phyloP scores from a whole-genome alignment of 106 monocot genomes.

The Allium sativum region DNA sequence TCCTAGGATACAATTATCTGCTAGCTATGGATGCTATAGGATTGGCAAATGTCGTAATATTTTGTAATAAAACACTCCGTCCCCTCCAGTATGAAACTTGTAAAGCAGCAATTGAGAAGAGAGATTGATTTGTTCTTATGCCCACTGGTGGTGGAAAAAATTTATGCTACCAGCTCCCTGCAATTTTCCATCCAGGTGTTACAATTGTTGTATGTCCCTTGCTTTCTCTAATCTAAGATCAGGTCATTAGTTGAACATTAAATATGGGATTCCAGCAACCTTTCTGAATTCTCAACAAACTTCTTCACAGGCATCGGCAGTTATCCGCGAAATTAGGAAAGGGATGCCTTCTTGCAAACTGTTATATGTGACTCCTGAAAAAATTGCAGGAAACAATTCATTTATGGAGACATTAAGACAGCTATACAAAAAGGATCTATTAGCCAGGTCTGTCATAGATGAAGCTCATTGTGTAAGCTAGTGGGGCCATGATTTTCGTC shows the following conservation, averaged over 20 bases:
- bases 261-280: constrained; percentile 79
- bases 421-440: constrained; percentile 68
- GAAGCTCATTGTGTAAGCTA: constrained; percentile 98
- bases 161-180: constrained; percentile 96
- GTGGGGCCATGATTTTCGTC: constrained; percentile 98
- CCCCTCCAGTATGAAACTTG: constrained; percentile 74
- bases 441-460: constrained; percentile 92
- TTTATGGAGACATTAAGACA: constrained; percentile 50
- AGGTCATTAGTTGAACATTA: constrained; percentile 63
- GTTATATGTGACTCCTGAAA: constrained; percentile 92
- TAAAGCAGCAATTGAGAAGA: constrained; percentile 59
- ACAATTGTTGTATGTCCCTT: constrained; percentile 82
- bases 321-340: constrained; percentile 72
- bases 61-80: constrained; percentile 74
- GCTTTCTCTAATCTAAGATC: constrained; percentile 93
- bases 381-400: constrained; percentile 55
- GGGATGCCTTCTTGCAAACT: constrained; percentile 78
- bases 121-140: constrained; percentile 93
- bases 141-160: constrained; percentile 99
- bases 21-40: constrained; percentile 52
- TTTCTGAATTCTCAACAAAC: constrained; percentile 95
- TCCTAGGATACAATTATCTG: constrained; percentile 49
- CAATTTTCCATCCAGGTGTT: constrained; percentile 82
- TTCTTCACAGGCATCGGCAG: constrained; percentile 68
- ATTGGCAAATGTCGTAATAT: constrained; percentile 80